Percentiles rank a stretch among this genome's conserved stretches.
Evolutionary conservation across 768 basidiomycete species (phyloP).

Genomic region (Coprinopsis cinerea): DNA sequence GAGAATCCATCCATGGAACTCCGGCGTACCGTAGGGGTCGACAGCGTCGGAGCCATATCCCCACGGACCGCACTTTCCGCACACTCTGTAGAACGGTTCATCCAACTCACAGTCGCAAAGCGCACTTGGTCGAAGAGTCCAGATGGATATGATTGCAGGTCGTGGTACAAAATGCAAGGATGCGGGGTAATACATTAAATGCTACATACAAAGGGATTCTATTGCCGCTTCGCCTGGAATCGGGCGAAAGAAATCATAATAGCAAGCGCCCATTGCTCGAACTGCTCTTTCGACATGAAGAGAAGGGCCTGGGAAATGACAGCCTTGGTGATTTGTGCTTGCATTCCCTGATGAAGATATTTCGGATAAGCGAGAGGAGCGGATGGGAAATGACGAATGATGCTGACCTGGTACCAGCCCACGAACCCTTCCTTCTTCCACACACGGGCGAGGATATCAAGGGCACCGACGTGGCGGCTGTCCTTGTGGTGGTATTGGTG

Average conservation of each 20-base stretch:
- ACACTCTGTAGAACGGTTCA: too few relatives aligned
- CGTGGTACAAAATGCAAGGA: neutral
- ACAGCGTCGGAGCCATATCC: too few relatives aligned
- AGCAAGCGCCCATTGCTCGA: slow-evolving; percentile 80
- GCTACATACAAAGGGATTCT: slow-evolving; percentile 2
- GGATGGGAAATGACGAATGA: neutral
- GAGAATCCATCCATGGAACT: too few relatives aligned
- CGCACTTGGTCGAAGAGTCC: too few relatives aligned
- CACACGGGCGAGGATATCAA: slow-evolving; percentile 69
- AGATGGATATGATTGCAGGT: too few relatives aligned
- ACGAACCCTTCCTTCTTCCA: slow-evolving; percentile 70
- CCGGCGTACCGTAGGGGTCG: too few relatives aligned
- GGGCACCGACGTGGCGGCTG: slow-evolving; percentile 59
- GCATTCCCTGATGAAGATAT: slow-evolving; percentile 65
- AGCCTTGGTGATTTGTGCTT: slow-evolving; percentile 93
- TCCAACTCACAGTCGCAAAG: too few relatives aligned
- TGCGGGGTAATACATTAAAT: neutral
- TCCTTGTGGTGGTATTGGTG: slow-evolving; percentile 39
- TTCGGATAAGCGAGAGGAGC: neutral
- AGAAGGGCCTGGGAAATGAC: slow-evolving; percentile 92
- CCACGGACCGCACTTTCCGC: too few relatives aligned
- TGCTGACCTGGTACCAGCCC: slow-evolving; percentile 93
- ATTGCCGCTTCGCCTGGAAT: slow-evolving; percentile 19
- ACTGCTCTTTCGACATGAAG: slow-evolving; percentile 97
- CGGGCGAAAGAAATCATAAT: slow-evolving; percentile 56